Percentiles rank a stretch among this genome's conserved stretches.
Conservation (phyloP, 306 rosid species). For the Cucurbita argyrosperma region DNA sequence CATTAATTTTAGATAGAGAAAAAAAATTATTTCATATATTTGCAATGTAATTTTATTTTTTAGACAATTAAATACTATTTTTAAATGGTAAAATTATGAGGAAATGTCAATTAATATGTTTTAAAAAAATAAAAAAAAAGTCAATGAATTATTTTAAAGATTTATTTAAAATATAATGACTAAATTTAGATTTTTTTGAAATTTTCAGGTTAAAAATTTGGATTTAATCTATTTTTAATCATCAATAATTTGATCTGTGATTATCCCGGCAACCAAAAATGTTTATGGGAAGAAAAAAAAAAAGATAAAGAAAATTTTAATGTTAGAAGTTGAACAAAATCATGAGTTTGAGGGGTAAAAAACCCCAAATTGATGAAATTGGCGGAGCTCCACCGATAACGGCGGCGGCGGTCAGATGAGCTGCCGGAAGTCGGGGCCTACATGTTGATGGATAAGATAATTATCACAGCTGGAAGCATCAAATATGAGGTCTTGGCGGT, state of each 20-base stretch:
- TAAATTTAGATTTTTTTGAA: too few species aligned
- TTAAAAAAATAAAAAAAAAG: too few species aligned
- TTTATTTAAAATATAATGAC: too few species aligned
- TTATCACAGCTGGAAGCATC: conserved; percentile 60
- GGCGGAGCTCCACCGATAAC: not conserved
- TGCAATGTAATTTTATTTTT: too few species aligned
- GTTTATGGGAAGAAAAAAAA: not conserved
- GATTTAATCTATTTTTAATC: not conserved
- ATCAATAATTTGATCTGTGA: not conserved
- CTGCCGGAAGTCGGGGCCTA: conserved; percentile 56
- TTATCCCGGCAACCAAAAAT: not conserved
- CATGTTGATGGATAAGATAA: conserved; percentile 56
- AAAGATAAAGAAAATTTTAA: not conserved
- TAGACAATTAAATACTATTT: too few species aligned
- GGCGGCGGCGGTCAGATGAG: conserved; percentile 15
- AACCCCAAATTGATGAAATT: not conserved
- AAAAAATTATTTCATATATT: too few species aligned
- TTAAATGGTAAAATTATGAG: too few species aligned
- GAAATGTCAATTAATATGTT: too few species aligned
- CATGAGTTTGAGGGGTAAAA: not conserved
- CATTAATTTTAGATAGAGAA: too few species aligned
- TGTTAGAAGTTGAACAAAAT: not conserved
- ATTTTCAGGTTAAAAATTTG: too few species aligned
- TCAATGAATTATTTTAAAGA: too few species aligned
- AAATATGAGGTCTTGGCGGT: conserved; percentile 29